phyloP scores from a whole-genome alignment of 371 early-diverging fungal genomes.

The Apophysomyces elegans region DNA sequence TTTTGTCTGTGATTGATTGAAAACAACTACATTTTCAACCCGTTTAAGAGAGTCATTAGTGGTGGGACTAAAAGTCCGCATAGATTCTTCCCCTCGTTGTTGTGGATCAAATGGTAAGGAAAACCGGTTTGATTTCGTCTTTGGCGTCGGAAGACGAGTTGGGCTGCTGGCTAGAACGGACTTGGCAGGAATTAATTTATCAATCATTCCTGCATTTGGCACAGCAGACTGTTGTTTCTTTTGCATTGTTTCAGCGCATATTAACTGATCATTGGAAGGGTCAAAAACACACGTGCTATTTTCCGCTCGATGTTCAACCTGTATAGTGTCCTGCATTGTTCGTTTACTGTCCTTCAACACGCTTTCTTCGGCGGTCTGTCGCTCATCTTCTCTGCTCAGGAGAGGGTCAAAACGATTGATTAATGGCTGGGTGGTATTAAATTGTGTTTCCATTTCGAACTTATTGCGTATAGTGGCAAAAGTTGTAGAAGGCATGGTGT shows the following conservation, averaged over 20 bases:
- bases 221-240: background rate
- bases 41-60: background rate
- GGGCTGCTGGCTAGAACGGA: background rate
- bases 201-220: background rate
- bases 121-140: conserved; percentile 12
- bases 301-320: background rate
- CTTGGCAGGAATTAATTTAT: background rate
- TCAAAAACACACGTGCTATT: background rate
- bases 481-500: background rate
- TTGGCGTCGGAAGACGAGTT: conserved; percentile 27
- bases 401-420: conserved; percentile 1
- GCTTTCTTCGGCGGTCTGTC: background rate
- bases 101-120: conserved; percentile 14
- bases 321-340: background rate
- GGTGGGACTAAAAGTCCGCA: conserved; percentile 17
- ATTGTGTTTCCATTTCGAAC: conserved; percentile 1
- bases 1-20: background rate
- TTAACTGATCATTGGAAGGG: background rate
- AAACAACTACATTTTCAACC: background rate
- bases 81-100: conserved; percentile 9
- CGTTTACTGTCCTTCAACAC: background rate
- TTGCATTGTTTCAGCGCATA: background rate
- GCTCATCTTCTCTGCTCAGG: background rate
- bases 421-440: background rate
- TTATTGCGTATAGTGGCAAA: background rate